These are phyloP conservation scores for Prunus padus DNA, from an alignment of 306 rosid species.

Conservation along the genomic window DNA sequence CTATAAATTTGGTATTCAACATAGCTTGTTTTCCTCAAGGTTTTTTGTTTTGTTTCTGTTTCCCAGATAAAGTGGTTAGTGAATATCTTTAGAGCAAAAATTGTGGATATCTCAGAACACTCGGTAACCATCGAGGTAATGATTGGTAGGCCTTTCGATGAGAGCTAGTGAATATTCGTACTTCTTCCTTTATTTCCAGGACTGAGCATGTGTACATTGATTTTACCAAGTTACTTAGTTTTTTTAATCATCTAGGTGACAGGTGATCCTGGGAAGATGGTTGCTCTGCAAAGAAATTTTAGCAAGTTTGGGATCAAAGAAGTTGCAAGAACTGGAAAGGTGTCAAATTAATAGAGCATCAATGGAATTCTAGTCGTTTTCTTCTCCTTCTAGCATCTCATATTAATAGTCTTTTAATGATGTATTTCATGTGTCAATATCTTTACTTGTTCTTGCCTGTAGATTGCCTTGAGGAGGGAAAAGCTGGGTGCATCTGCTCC, in stretches of 20 bases:
- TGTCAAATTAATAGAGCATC: conserved; percentile 18
- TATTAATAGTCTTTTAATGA: conserved; percentile 21
- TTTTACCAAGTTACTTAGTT: not conserved
- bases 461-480: conserved; percentile 92
- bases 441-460: conserved; percentile 11
- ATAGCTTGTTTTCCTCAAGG: not conserved
- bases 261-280: conserved; percentile 89
- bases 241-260: conserved; percentile 53
- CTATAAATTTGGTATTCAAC: not conserved
- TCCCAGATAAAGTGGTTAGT: conserved; percentile 75
- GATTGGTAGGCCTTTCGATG: not conserved
- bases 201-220: not conserved
- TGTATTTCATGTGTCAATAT: conserved; percentile 9
- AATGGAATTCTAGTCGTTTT: conserved; percentile 13
- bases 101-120: conserved; percentile 74
- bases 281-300: conserved; percentile 65
- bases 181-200: not conserved
- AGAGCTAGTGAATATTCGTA: not conserved
- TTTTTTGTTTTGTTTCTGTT: conserved; percentile 16
- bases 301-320: conserved; percentile 81
- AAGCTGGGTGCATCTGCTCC: conserved; percentile 90
- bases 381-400: conserved; percentile 10
- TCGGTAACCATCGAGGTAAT: conserved; percentile 72
- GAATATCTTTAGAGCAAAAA: conserved; percentile 66
- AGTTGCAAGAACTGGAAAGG: conserved; percentile 93